These are phyloP conservation scores for Pichia rugopelliculosa DNA, from an alignment of 805 yeast species.

Conservation along the genomic window DNA sequence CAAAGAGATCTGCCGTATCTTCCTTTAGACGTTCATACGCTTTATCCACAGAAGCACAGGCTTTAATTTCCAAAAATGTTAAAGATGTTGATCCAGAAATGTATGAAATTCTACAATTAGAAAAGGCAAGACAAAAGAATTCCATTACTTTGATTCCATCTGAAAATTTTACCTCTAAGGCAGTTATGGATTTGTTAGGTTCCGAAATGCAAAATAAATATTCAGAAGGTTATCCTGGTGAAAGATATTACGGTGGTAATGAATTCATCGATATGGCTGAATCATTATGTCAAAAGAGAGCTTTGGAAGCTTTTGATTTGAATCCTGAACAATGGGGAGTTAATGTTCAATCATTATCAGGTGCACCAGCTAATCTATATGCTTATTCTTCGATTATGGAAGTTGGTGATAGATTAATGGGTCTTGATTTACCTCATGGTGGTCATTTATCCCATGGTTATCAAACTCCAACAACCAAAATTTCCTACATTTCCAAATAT, in stretches of 20 bases:
- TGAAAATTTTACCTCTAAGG: conserved; percentile 91
- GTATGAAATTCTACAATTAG: conserved; percentile 65
- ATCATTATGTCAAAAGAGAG: conserved; percentile 83
- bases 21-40: conserved; percentile 32
- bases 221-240: conserved; percentile 98
- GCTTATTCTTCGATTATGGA: conserved; percentile 85
- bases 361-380: conserved; percentile 94
- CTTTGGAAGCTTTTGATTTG: conserved; percentile 72
- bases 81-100: conserved; percentile 79
- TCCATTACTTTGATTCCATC: conserved; percentile 91
- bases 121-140: conserved; percentile 80
- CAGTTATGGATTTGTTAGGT: conserved; percentile 91
- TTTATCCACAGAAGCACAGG: conserved; percentile 40
- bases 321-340: conserved; percentile 91
- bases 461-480: conserved; percentile 84
- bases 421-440: conserved; percentile 95
- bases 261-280: conserved; percentile 91
- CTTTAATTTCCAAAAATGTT: conserved; percentile 54
- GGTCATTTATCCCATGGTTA: conserved; percentile 98
- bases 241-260: conserved; percentile 97
- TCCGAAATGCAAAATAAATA: conserved; percentile 97
- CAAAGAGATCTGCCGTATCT: background rate
- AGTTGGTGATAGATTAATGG: conserved; percentile 92
- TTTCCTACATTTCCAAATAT: conserved; percentile 86
- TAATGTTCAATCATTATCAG: conserved; percentile 90